A percentile compares a stretch with the other conserved stretches of the same genome.
Evolutionary conservation across 768 basidiomycete genomes (phyloP).

Genomic region (Xerocomus brunneocitrinus): DNA sequence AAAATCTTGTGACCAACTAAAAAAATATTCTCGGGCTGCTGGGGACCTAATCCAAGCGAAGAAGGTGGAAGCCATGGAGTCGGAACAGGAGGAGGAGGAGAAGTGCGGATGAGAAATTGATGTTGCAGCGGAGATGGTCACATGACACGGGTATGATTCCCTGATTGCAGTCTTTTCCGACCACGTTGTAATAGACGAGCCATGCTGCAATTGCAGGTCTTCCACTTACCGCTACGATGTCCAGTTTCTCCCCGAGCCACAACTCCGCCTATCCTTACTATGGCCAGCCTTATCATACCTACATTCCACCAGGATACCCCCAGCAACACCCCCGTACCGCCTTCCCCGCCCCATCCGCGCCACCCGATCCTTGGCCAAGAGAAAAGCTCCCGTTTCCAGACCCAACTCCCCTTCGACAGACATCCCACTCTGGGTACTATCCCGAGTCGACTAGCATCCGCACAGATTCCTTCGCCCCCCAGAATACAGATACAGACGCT

Average conservation of each 20-base stretch:
- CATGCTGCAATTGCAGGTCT: constrained; percentile 16
- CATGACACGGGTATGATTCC: constrained; percentile 7
- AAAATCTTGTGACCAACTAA: constrained; percentile 54
- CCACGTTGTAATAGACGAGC: constrained; percentile 1
- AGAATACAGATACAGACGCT: constrained; percentile 19
- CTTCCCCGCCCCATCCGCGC: constrained; percentile 11
- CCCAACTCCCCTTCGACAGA: constrained; percentile 16
- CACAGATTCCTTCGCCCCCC: constrained; percentile 18
- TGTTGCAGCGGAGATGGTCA: not conserved
- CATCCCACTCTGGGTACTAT: constrained; percentile 12
- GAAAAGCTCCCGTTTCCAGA: constrained; percentile 33
- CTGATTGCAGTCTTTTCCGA: not conserved
- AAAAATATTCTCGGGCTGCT: constrained; percentile 89
- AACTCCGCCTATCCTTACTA: constrained; percentile 45
- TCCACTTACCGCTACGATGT: constrained; percentile 22
- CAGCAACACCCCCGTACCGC: constrained; percentile 22
- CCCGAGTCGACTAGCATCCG: not conserved
- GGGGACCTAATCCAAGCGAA: constrained; percentile 88
- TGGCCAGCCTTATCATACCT: constrained; percentile 39
- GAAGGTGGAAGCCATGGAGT: constrained; percentile 76
- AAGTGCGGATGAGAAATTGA: not conserved
- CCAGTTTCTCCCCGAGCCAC: constrained; percentile 34
- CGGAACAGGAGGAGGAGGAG: not conserved
- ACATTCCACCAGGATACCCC: constrained; percentile 29
- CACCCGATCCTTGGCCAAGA: constrained; percentile 31